A percentile compares a stretch with the other conserved stretches of the same genome.
These are phyloP conservation scores for Fomitiporia mediterranea DNA, from an alignment of 1,284 basidiomycete genomes.

Conservation along the genomic window DNA sequence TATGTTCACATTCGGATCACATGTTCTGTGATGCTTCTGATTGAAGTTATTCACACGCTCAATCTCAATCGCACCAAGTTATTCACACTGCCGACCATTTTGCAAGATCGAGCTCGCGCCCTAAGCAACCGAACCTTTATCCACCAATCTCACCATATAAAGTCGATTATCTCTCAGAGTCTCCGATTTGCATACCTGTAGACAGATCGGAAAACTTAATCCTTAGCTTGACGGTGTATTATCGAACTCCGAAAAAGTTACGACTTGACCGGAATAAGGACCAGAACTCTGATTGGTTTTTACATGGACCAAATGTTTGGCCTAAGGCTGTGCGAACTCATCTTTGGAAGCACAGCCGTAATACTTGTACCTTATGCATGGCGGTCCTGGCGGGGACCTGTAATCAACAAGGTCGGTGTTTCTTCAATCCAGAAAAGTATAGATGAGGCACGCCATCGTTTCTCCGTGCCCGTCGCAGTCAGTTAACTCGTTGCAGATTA, in stretches of 20 bases:
- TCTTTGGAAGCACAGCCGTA: conserved; percentile 1
- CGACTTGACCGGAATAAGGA: conserved; percentile 71
- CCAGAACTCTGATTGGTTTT: conserved; percentile 62
- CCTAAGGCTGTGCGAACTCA: not conserved
- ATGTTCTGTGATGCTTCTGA: no score
- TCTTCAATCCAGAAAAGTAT: conserved; percentile 83
- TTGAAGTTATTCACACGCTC: no score
- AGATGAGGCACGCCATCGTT: conserved; percentile 32
- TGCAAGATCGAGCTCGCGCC: not conserved
- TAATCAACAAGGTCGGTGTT: conserved; percentile 61
- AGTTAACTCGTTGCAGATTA: conserved; percentile 52
- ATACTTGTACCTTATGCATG: conserved; percentile 84
- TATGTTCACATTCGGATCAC: no score
- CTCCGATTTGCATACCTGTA: conserved; percentile 74
- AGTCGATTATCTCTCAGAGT: conserved; percentile 66
- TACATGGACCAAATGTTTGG: conserved; percentile 1
- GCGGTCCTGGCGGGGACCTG: conserved; percentile 76
- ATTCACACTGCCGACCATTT: not conserved
- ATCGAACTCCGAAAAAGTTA: no score
- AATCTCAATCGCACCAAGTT: not conserved
- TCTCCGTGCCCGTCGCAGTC: conserved; percentile 9
- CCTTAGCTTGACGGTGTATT: not conserved
- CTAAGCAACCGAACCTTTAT: conserved; percentile 40
- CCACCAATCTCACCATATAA: conserved; percentile 60
- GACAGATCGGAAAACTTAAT: conserved; percentile 58